Conservation (phyloP, 2,329 filamentous ascomycete genomes). For the Botryotinia calthae region DNA sequence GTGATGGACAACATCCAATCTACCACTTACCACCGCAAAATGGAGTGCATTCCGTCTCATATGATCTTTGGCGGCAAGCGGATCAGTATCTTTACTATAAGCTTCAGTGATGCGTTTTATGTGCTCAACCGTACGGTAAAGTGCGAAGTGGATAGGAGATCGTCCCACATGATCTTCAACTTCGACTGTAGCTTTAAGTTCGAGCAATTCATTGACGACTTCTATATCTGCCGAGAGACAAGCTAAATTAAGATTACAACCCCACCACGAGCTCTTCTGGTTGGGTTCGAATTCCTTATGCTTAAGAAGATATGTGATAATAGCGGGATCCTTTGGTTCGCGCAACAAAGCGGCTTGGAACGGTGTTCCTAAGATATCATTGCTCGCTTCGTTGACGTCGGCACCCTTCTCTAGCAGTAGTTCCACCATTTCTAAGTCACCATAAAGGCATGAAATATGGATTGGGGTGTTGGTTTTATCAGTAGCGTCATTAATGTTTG, state of each 20-base stretch:
- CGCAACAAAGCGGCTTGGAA: background rate
- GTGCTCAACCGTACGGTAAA: background rate
- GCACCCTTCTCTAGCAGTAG: background rate
- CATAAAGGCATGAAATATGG: background rate
- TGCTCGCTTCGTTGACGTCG: background rate
- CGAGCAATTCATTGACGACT: background rate
- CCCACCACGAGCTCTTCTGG: background rate
- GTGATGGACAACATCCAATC: constrained; percentile 33
- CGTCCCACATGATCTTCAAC: background rate
- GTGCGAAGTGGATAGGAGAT: background rate
- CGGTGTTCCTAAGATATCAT: background rate
- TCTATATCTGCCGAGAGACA: background rate
- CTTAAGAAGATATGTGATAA: background rate
- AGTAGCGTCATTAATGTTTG: background rate
- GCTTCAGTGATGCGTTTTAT: background rate
- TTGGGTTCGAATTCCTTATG: background rate
- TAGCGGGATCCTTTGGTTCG: background rate
- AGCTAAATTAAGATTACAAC: background rate
- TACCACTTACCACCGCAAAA: constrained; percentile 35
- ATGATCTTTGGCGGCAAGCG: constrained; percentile 33
- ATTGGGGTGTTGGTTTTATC: background rate
- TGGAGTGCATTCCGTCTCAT: constrained; percentile 39
- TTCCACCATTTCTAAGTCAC: background rate
- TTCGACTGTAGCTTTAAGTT: background rate
- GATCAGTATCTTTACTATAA: background rate